phyloP scores from a whole-genome alignment of 75 land plant species.

The Larix kaempferi region DNA sequence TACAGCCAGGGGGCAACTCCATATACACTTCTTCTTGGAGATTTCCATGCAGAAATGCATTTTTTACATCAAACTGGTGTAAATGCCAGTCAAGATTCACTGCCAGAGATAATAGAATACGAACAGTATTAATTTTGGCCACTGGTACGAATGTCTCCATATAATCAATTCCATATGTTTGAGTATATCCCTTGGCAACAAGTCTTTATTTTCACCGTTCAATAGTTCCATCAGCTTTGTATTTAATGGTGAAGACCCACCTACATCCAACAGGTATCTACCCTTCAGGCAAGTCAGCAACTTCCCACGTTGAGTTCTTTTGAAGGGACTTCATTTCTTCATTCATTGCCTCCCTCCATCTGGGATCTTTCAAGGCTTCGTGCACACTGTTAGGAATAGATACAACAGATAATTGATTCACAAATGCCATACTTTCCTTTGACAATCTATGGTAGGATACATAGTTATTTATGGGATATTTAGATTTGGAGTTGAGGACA shows the following conservation, averaged over 20 bases:
- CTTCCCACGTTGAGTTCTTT: too few species aligned
- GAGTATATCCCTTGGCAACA: slow-evolving; percentile 21
- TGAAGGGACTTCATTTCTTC: too few species aligned
- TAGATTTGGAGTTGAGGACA: background rate
- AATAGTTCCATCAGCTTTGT: slow-evolving; percentile 19
- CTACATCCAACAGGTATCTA: slow-evolving; percentile 18
- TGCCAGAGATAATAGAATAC: slow-evolving; percentile 18
- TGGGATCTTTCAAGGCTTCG: slow-evolving; percentile 18
- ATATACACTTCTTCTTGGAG: slow-evolving; percentile 7
- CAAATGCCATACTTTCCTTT: background rate
- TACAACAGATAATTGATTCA: slow-evolving; percentile 23
- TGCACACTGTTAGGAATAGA: slow-evolving; percentile 24
- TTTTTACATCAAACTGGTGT: slow-evolving; percentile 11
- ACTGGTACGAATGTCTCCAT: slow-evolving; percentile 25
- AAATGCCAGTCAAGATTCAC: slow-evolving; percentile 10
- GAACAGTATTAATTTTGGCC: slow-evolving; percentile 19
- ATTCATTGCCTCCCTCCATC: slow-evolving; percentile 29
- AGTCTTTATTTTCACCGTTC: slow-evolving; percentile 25
- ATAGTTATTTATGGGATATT: slow-evolving; percentile 19
- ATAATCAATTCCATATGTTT: slow-evolving; percentile 34
- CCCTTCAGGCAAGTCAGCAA: slow-evolving; percentile 6
- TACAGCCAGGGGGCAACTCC: background rate
- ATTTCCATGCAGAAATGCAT: slow-evolving; percentile 5
- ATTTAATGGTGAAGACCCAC: slow-evolving; percentile 18
- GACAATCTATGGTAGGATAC: slow-evolving; percentile 17